These are phyloP conservation scores for Globisporangium carolinianum DNA, from an alignment of 352 stramenopile species.

Conservation along the genomic window DNA sequence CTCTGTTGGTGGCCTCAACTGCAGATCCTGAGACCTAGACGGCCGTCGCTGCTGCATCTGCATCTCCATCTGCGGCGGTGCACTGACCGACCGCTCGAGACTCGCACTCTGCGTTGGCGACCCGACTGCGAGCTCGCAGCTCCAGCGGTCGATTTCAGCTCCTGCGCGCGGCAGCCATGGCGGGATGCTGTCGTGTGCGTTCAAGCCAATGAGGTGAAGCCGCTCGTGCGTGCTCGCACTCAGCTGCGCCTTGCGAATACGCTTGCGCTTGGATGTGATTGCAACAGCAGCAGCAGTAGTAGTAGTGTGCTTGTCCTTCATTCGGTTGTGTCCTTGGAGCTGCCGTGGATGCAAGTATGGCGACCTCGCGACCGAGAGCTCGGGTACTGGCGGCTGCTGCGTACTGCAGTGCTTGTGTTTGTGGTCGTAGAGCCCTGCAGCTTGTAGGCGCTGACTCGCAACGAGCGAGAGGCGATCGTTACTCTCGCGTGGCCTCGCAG, in stretches of 20 bases:
- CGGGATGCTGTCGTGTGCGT: conserved; percentile 11
- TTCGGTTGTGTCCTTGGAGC: no score
- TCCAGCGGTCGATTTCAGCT: conserved; percentile 6
- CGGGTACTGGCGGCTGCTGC: no score
- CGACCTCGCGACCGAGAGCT: no score
- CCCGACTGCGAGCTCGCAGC: conserved; percentile 10
- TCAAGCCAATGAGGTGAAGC: conserved; percentile 7
- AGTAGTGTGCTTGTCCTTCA: background rate
- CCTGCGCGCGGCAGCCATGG: conserved; percentile 5
- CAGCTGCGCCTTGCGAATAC: conserved; percentile 7
- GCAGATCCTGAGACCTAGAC: no score
- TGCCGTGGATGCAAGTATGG: no score
- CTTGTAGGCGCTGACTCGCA: conserved; percentile 7
- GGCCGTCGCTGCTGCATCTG: no score
- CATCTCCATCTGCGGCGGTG: no score
- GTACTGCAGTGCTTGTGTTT: background rate
- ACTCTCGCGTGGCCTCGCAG: no score
- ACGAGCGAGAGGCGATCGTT: conserved; percentile 7
- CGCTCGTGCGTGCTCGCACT: background rate
- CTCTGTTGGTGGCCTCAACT: no score
- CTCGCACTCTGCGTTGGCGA: background rate
- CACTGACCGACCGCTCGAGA: no score
- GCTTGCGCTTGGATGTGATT: conserved; percentile 3
- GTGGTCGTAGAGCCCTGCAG: conserved; percentile 7
- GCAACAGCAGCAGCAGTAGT: background rate